Percentiles rank a stretch among this genome's conserved stretches.
phyloP scores from a whole-genome alignment of 495 filamentous ascomycete genomes.

The Wilcoxina mikolae region DNA sequence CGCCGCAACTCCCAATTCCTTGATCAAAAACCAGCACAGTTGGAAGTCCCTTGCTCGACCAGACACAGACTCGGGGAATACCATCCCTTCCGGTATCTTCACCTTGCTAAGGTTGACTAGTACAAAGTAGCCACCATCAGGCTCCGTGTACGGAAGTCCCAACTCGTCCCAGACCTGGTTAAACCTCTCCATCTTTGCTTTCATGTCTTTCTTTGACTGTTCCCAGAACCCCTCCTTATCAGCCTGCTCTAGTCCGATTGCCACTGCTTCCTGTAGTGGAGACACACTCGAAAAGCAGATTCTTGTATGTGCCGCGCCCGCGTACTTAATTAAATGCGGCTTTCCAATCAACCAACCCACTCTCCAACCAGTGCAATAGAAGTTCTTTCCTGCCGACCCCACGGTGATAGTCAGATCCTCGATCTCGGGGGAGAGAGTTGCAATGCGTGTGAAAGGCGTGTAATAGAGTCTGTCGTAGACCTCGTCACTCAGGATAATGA shows the following conservation, averaged over 20 bases:
- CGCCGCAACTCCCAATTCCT: slow-evolving; percentile 85
- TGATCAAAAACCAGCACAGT: slow-evolving; percentile 88
- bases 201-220: slow-evolving; percentile 69
- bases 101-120: slow-evolving; percentile 79
- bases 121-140: slow-evolving; percentile 29
- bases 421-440: slow-evolving; percentile 74
- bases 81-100: slow-evolving; percentile 61
- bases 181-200: slow-evolving; percentile 71
- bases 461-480: slow-evolving; percentile 94
- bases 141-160: slow-evolving; percentile 43
- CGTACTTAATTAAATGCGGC: slow-evolving; percentile 77
- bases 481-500: slow-evolving; percentile 91
- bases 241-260: slow-evolving; percentile 85
- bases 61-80: slow-evolving; percentile 77
- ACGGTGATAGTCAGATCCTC: slow-evolving; percentile 80
- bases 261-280: slow-evolving; percentile 89
- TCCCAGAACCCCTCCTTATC: slow-evolving; percentile 81
- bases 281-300: slow-evolving; percentile 93
- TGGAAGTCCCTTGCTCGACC: slow-evolving; percentile 81
- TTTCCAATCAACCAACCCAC: slow-evolving; percentile 86
- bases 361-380: slow-evolving; percentile 94
- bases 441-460: slow-evolving; percentile 82
- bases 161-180: slow-evolving; percentile 81
- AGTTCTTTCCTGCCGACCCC: slow-evolving; percentile 91
- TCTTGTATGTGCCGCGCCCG: slow-evolving; percentile 78